phyloP scores from a whole-genome alignment of 2,329 filamentous ascomycete genomes.

The Trichoderma afroharzianum region DNA sequence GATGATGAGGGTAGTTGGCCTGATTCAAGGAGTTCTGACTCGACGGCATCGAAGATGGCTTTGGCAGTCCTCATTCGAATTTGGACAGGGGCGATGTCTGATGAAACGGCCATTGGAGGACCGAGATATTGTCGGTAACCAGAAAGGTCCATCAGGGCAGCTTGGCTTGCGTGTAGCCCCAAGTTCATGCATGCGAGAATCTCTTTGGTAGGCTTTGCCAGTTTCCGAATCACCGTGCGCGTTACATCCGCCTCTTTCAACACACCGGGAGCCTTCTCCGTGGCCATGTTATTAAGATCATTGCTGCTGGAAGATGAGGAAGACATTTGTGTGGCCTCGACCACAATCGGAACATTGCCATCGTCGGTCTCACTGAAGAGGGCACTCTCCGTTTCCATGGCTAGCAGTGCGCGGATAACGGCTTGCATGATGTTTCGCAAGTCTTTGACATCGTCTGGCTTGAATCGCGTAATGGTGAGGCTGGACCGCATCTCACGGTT shows the following conservation, averaged over 20 bases:
- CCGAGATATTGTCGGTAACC: conserved; percentile 47
- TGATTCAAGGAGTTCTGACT: conserved; percentile 45
- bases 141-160: conserved; percentile 51
- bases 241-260: conserved; percentile 20
- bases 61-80: conserved; percentile 41
- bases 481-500: conserved; percentile 56
- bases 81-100: conserved; percentile 39
- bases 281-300: neutral
- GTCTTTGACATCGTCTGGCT: conserved; percentile 45
- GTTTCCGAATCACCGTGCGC: conserved; percentile 26
- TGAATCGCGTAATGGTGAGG: conserved; percentile 52
- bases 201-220: conserved; percentile 45
- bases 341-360: conserved; percentile 19
- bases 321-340: conserved; percentile 8
- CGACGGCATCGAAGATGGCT: conserved; percentile 44
- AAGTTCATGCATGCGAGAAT: conserved; percentile 46
- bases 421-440: conserved; percentile 54
- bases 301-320: conserved; percentile 1
- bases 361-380: conserved; percentile 35
- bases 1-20: conserved; percentile 43
- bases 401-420: conserved; percentile 51
- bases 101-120: conserved; percentile 39
- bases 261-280: conserved; percentile 11
- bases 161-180: conserved; percentile 46
- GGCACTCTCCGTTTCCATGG: conserved; percentile 47